Conservation (phyloP, 2,329 filamentous ascomycete species). For the Diaporthe batatas region DNA sequence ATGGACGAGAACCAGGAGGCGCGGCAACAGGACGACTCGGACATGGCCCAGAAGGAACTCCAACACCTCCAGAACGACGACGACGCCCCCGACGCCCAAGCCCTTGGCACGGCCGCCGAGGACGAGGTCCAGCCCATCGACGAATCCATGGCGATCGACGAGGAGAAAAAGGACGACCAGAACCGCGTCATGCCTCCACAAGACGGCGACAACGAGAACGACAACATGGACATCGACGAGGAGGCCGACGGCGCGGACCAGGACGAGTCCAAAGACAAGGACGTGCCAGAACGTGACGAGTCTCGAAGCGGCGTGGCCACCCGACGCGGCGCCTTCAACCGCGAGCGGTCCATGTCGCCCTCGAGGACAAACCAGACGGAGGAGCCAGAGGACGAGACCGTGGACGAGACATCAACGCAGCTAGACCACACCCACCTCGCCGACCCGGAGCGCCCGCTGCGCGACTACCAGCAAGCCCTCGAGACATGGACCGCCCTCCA, state of each 20-base stretch:
- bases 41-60: conserved; percentile 86
- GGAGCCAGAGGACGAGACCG: conserved; percentile 53
- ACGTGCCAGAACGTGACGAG: conserved; percentile 65
- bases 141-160: conserved; percentile 88
- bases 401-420: conserved; percentile 70
- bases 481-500: conserved; percentile 90
- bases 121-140: conserved; percentile 90
- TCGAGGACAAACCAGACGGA: conserved; percentile 49
- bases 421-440: conserved; percentile 81
- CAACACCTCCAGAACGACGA: conserved; percentile 92
- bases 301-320: conserved; percentile 72
- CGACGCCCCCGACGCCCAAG: conserved; percentile 86
- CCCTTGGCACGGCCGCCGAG: conserved; percentile 87
- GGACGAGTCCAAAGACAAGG: conserved; percentile 55
- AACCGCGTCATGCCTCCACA: conserved; percentile 65
- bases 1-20: conserved; percentile 68
- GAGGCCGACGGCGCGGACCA: conserved; percentile 57
- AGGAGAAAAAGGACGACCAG: conserved; percentile 68
- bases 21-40: conserved; percentile 66
- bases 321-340: conserved; percentile 69
- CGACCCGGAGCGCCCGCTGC: conserved; percentile 56
- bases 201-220: conserved; percentile 56
- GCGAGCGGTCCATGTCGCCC: conserved; percentile 57
- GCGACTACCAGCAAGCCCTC: conserved; percentile 70
- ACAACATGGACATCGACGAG: conserved; percentile 53